Evolutionary conservation across 2,329 filamentous ascomycete species (phyloP).

Genomic region (Setomelanomma holmii): DNA sequence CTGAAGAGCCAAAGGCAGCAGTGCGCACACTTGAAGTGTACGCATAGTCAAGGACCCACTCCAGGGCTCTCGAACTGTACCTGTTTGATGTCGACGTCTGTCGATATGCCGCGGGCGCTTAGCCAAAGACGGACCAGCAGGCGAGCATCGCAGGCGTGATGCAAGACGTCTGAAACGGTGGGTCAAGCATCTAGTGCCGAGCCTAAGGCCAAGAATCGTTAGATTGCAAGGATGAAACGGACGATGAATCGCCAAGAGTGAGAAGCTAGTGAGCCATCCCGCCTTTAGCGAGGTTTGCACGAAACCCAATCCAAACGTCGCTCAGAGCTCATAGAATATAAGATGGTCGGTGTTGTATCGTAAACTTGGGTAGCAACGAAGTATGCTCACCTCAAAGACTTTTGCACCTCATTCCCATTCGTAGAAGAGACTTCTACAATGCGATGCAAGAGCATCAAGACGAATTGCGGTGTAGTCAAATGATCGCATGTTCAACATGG

Average conservation of each 20-base stretch:
- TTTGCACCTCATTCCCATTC: too few relatives aligned
- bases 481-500: too few relatives aligned
- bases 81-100: conserved; percentile 27
- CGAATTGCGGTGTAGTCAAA: too few relatives aligned
- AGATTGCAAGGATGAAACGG: conserved; percentile 35
- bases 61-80: conserved; percentile 21
- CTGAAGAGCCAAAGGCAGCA: conserved; percentile 29
- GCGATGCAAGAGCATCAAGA: too few relatives aligned
- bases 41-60: conserved; percentile 12
- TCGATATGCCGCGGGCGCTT: conserved; percentile 19
- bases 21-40: conserved; percentile 23
- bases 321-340: not conserved
- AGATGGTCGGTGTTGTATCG: not conserved
- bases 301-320: conserved; percentile 33
- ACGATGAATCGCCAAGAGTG: conserved; percentile 42
- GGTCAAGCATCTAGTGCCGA: conserved; percentile 17
- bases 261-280: conserved; percentile 30
- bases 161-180: conserved; percentile 20
- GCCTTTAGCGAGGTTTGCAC: conserved; percentile 27
- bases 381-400: not conserved
- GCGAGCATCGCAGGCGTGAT: conserved; percentile 17
- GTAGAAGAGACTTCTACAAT: too few relatives aligned
- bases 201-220: conserved; percentile 27
- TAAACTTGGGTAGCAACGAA: too few relatives aligned
- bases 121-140: conserved; percentile 7